phyloP scores from a whole-genome alignment of 1,284 basidiomycete species.

The Marasmius sp. region DNA sequence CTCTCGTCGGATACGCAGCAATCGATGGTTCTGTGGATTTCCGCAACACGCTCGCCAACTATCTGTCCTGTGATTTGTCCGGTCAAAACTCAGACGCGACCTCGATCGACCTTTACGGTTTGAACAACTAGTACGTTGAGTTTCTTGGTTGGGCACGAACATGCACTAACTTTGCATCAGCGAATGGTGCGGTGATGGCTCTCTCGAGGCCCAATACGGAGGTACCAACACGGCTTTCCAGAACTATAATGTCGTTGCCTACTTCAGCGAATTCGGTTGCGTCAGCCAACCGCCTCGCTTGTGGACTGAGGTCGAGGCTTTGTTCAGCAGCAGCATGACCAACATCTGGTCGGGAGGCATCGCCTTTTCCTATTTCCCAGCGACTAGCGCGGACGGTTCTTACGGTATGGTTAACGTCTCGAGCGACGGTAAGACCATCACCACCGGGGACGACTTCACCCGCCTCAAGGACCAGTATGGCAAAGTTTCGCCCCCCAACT shows the following conservation, averaged over 20 bases:
- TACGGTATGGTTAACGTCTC: conserved; percentile 86
- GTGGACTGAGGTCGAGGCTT: conserved; percentile 80
- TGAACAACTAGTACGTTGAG: conserved; percentile 72
- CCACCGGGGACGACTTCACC: conserved; percentile 66
- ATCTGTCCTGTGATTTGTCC: conserved; percentile 75
- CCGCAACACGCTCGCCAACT: conserved; percentile 74
- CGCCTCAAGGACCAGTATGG: conserved; percentile 64
- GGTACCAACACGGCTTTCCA: conserved; percentile 54
- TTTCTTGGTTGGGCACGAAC: conserved; percentile 5
- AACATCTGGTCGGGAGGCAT: conserved; percentile 86
- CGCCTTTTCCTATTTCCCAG: conserved; percentile 88
- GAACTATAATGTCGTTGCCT: conserved; percentile 78
- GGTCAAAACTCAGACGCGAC: conserved; percentile 53
- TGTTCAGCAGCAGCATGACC: conserved; percentile 74
- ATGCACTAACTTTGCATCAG: conserved; percentile 33
- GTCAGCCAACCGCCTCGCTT: conserved; percentile 61
- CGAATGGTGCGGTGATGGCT: conserved; percentile 79
- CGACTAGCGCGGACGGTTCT: conserved; percentile 58
- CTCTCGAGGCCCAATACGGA: conserved; percentile 57
- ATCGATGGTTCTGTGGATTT: conserved; percentile 75
- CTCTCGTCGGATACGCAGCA: conserved; percentile 83
- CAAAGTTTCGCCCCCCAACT: conserved; percentile 55
- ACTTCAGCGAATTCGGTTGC: conserved; percentile 91
- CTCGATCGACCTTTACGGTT: conserved; percentile 82
- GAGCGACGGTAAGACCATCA: conserved; percentile 59